Percentiles rank a stretch among this genome's conserved stretches.
phyloP scores from a whole-genome alignment of 208 protist genomes.

The Wallacemonas sp. region DNA sequence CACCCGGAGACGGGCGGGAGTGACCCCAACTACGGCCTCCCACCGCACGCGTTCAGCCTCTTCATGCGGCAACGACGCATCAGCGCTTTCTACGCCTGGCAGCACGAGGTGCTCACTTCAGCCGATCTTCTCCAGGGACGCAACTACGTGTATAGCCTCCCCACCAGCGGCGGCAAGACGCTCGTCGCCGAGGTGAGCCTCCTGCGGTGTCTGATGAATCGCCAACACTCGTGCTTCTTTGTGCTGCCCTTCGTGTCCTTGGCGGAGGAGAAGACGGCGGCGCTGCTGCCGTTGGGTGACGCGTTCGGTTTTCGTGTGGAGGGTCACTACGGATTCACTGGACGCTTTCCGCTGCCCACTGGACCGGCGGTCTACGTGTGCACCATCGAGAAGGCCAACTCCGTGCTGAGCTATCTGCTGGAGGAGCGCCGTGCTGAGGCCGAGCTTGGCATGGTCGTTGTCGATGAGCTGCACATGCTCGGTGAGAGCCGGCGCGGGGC shows the following conservation, averaged over 20 bases:
- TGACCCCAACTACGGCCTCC: constrained; percentile 55
- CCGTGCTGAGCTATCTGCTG: constrained; percentile 85
- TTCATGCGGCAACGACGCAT: constrained; percentile 49
- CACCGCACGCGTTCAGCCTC: constrained; percentile 27
- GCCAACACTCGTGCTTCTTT: constrained; percentile 75
- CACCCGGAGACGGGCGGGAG: not conserved
- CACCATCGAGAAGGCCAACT: constrained; percentile 95
- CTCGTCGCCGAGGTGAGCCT: constrained; percentile 93
- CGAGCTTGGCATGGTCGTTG: constrained; percentile 83
- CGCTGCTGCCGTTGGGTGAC: constrained; percentile 56
- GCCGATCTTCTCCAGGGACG: constrained; percentile 43
- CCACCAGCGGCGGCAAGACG: constrained; percentile 93
- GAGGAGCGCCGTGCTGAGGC: constrained; percentile 42
- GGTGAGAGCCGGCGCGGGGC: constrained; percentile 79
- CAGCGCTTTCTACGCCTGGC: constrained; percentile 78
- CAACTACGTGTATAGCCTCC: constrained; percentile 90
- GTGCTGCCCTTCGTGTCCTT: constrained; percentile 93
- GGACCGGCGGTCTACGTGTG: constrained; percentile 70
- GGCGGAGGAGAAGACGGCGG: constrained; percentile 86
- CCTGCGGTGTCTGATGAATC: constrained; percentile 74
- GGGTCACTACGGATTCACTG: constrained; percentile 72
- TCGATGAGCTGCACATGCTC: constrained; percentile 96
- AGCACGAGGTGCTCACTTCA: constrained; percentile 72
- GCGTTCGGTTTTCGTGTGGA: constrained; percentile 79
- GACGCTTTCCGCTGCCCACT: constrained; percentile 56